phyloP scores from a whole-genome alignment of 257 asterid genomes.

The Echium plantagineum region DNA sequence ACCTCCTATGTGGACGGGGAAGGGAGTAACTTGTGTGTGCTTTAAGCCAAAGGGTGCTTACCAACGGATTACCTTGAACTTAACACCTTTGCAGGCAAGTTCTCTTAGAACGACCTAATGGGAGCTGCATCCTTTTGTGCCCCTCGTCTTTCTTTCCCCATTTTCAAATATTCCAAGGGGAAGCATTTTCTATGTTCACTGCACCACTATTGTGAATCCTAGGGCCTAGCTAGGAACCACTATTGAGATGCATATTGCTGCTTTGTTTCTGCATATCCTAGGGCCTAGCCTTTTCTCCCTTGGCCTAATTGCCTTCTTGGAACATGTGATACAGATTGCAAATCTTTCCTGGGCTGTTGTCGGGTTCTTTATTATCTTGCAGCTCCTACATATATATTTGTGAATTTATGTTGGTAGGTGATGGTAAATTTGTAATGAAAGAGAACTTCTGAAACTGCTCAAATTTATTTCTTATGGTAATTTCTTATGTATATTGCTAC shows the following conservation, averaged over 20 bases:
- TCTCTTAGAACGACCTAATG: not conserved
- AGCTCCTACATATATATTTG: no score
- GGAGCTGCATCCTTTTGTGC: not conserved
- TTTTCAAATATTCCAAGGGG: no score
- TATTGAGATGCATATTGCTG: no score
- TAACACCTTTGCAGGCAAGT: slow-evolving; percentile 61
- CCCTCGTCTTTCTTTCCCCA: not conserved
- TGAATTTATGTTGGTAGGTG: not conserved
- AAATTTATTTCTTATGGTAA: not conserved
- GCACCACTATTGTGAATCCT: no score
- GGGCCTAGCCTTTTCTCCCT: no score
- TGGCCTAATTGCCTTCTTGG: no score
- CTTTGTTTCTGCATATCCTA: no score
- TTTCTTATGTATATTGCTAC: not conserved
- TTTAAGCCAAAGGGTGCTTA: slow-evolving; percentile 49
- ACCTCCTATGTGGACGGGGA: slow-evolving; percentile 53
- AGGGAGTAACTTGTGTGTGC: slow-evolving; percentile 68
- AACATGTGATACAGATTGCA: no score
- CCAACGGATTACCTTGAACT: slow-evolving; percentile 36
- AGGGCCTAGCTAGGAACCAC: no score
- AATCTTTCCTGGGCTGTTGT: no score
- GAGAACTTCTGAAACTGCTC: not conserved
- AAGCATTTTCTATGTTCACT: no score
- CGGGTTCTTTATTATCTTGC: no score
- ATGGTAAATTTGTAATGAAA: not conserved